Evolutionary conservation across 2,329 filamentous ascomycete species (phyloP).

Genomic region (Fusarium sp.): DNA sequence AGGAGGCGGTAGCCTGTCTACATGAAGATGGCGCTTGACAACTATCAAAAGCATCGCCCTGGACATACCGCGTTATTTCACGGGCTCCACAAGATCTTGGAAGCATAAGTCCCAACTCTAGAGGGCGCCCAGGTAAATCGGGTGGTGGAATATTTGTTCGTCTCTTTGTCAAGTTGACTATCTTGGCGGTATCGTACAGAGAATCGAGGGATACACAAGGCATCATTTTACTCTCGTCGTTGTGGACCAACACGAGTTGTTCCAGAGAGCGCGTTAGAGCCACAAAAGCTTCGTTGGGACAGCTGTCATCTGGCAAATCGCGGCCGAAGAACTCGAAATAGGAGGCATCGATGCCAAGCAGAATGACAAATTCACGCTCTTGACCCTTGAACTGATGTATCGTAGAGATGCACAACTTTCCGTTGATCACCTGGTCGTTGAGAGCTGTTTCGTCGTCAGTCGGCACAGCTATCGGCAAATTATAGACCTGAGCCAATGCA

Average conservation of each 20-base stretch:
- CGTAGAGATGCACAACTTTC: constrained; percentile 48
- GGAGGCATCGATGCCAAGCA: constrained; percentile 42
- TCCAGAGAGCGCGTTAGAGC: constrained; percentile 46
- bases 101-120: constrained; percentile 27
- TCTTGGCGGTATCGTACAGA: constrained; percentile 30
- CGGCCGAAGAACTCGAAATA: constrained; percentile 44
- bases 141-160: not conserved
- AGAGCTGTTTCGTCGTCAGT: constrained; percentile 41
- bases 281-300: constrained; percentile 48
- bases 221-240: constrained; percentile 32
- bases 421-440: constrained; percentile 41
- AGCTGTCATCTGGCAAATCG: constrained; percentile 45
- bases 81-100: constrained; percentile 17
- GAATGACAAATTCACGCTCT: constrained; percentile 47
- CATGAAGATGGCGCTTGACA: constrained; percentile 26
- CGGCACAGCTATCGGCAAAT: constrained; percentile 40
- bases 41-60: constrained; percentile 39
- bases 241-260: constrained; percentile 47
- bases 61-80: constrained; percentile 43
- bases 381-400: constrained; percentile 51
- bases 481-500: constrained; percentile 5
- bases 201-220: constrained; percentile 39
- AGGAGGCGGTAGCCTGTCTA: constrained; percentile 13
- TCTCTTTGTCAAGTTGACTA: constrained; percentile 6
- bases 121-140: constrained; percentile 16